These are phyloP conservation scores for Chernovozyma aurita DNA, from an alignment of 1,139 yeast genomes.

Conservation along the genomic window DNA sequence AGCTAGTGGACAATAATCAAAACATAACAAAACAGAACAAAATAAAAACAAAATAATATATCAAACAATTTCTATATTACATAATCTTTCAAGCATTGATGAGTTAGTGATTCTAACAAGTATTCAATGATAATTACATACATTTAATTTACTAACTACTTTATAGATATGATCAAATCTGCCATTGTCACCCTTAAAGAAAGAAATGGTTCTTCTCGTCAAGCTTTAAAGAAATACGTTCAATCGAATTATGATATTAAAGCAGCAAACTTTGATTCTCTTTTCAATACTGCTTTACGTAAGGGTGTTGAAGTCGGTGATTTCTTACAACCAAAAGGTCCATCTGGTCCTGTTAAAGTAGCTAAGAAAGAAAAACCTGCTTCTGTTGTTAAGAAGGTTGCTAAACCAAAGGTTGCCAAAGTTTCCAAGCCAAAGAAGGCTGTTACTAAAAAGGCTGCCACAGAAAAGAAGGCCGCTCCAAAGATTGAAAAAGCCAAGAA, in stretches of 20 bases:
- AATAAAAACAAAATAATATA: not conserved
- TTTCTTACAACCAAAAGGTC: slow-evolving; percentile 84
- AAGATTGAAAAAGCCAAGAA: slow-evolving; percentile 15
- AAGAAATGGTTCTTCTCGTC: slow-evolving; percentile 75
- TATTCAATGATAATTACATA: no score
- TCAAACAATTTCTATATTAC: no score
- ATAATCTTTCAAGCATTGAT: no score
- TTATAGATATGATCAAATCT: slow-evolving; percentile 66
- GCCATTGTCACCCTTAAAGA: slow-evolving; percentile 72
- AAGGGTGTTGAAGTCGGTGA: slow-evolving; percentile 77
- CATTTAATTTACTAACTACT: slow-evolving; percentile 11
- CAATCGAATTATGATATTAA: slow-evolving; percentile 57
- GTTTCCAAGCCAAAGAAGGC: slow-evolving; percentile 5
- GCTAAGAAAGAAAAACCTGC: slow-evolving; percentile 40
- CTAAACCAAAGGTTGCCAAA: slow-evolving; percentile 16
- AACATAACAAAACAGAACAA: not conserved
- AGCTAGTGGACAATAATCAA: not conserved
- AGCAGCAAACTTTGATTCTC: slow-evolving; percentile 64
- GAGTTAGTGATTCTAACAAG: no score
- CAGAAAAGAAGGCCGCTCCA: slow-evolving; percentile 11
- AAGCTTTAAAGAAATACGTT: slow-evolving; percentile 71
- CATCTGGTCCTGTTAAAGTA: slow-evolving; percentile 69
- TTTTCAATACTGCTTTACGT: slow-evolving; percentile 74
- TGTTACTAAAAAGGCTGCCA: slow-evolving; percentile 10
- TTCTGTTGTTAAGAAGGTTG: slow-evolving; percentile 14